Percentiles rank a stretch among this genome's conserved stretches.
Conservation (phyloP, 257 asterid genomes). For the Ocimum tenuiflorum region DNA sequence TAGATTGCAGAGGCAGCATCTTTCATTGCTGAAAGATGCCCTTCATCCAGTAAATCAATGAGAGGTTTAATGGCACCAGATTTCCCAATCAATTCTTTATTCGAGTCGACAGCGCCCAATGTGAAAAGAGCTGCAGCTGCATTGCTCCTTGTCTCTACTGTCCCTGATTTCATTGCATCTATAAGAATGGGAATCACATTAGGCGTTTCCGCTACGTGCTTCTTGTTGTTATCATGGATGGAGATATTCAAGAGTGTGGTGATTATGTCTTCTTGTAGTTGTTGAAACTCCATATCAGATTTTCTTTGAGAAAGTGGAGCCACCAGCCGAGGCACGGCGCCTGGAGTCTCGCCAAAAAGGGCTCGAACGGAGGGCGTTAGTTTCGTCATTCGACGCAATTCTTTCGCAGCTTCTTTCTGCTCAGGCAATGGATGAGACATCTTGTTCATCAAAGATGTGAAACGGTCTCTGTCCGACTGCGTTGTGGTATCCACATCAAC, state of each 20-base stretch:
- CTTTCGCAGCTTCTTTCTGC: constrained; percentile 71
- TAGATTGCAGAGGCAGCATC: constrained; percentile 87
- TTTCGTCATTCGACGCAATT: constrained; percentile 60
- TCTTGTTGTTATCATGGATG: constrained; percentile 79
- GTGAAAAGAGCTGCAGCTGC: constrained; percentile 94
- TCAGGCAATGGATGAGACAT: constrained; percentile 49
- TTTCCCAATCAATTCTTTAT: constrained; percentile 68
- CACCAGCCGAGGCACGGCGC: constrained; percentile 53
- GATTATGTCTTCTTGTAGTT: constrained; percentile 77
- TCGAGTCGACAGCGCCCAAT: constrained; percentile 69
- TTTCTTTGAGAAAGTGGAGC: constrained; percentile 46
- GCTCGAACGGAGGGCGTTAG: constrained; percentile 66
- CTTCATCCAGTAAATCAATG: constrained; percentile 63
- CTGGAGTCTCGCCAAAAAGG: constrained; percentile 57
- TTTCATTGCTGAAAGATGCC: constrained; percentile 53
- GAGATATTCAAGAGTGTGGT: constrained; percentile 76
- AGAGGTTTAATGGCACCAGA: constrained; percentile 63
- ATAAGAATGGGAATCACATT: constrained; percentile 56
- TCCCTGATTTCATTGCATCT: constrained; percentile 54
- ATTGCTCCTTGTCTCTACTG: constrained; percentile 66
- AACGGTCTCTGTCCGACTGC: constrained; percentile 49
- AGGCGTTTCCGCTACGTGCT: constrained; percentile 77
- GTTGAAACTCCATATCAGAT: constrained; percentile 20
- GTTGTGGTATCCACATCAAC: constrained; percentile 47
- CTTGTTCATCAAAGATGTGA: constrained; percentile 46